Percentiles rank a stretch among this genome's conserved stretches.
Evolutionary conservation across 371 early-diverging fungal genomes (phyloP).

Genomic region (Caulochytrium protostelioides): DNA sequence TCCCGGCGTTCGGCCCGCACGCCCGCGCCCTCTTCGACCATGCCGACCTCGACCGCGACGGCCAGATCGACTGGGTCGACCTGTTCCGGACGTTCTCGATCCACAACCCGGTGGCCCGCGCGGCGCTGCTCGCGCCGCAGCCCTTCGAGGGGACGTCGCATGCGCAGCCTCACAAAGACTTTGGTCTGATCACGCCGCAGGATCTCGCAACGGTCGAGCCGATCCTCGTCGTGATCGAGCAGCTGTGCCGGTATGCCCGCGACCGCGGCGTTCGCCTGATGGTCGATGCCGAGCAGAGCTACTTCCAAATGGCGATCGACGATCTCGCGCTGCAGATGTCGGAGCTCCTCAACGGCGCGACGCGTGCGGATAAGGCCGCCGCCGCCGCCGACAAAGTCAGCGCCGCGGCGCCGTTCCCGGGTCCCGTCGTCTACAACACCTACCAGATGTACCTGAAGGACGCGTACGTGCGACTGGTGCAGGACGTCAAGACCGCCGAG

Average conservation of each 20-base stretch:
- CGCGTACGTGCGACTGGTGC: constrained; percentile 34
- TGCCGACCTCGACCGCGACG: constrained; percentile 26
- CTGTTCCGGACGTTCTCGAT: constrained; percentile 32
- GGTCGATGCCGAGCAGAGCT: constrained; percentile 85
- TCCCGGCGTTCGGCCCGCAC: constrained; percentile 9
- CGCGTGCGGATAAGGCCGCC: constrained; percentile 5
- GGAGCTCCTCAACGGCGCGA: constrained; percentile 37
- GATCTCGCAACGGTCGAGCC: constrained; percentile 52
- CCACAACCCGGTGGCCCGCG: constrained; percentile 24
- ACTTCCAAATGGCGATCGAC: constrained; percentile 85
- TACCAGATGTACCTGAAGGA: constrained; percentile 85
- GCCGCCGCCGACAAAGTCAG: not conserved
- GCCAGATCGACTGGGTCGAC: constrained; percentile 37
- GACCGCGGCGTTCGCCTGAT: constrained; percentile 46
- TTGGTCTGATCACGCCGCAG: constrained; percentile 6
- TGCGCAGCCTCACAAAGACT: constrained; percentile 3
- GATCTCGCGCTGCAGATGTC: constrained; percentile 46
- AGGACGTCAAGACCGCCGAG: constrained; percentile 43
- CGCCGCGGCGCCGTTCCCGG: constrained; percentile 1
- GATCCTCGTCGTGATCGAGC: constrained; percentile 38
- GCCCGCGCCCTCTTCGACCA: constrained; percentile 15
- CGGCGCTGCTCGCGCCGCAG: constrained; percentile 11
- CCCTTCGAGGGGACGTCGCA: not conserved
- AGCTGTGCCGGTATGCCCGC: constrained; percentile 38
- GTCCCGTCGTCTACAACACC: constrained; percentile 67